A percentile compares a stretch with the other conserved stretches of the same genome.
Conservation (phyloP, 805 yeast genomes). For the Metahyphopichia silvanorum region DNA sequence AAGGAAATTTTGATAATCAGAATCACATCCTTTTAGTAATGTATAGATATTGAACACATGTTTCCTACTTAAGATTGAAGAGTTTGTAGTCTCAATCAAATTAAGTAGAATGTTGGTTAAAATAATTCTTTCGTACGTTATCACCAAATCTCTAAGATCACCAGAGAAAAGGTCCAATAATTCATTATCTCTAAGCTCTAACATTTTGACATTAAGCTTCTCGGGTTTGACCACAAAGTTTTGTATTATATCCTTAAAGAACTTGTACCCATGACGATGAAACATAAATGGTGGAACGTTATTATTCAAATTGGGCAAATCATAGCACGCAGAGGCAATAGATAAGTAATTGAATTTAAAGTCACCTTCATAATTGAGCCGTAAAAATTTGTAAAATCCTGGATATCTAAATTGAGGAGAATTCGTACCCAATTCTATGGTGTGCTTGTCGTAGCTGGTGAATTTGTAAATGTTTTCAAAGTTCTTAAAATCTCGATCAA, state of each 20-base stretch:
- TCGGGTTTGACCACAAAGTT: background rate
- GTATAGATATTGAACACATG: too few relatives aligned
- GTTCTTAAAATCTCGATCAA: conserved; percentile 6
- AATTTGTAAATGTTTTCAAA: conserved; percentile 19
- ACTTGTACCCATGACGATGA: too few relatives aligned
- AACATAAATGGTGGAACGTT: too few relatives aligned
- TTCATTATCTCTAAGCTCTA: conserved; percentile 6
- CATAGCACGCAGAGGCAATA: conserved; percentile 7
- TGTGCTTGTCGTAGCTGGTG: conserved; percentile 6
- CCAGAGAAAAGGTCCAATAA: conserved; percentile 5
- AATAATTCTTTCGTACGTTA: background rate
- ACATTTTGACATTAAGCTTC: background rate
- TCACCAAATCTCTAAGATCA: conserved; percentile 2
- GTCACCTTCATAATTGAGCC: conserved; percentile 1
- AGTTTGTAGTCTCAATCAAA: conserved; percentile 3
- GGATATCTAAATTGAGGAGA: conserved; percentile 25
- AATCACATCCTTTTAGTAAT: too few relatives aligned
- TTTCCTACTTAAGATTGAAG: too few relatives aligned
- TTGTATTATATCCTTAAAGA: too few relatives aligned
- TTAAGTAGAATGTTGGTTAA: conserved; percentile 4
- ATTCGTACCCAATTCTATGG: conserved; percentile 15
- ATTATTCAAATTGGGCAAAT: too few relatives aligned
- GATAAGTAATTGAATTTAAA: conserved; percentile 3
- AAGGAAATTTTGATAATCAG: too few relatives aligned
- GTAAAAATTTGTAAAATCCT: conserved; percentile 16